phyloP scores from a whole-genome alignment of 2,329 filamentous ascomycete species.

The Trichoderma endophyticum region DNA sequence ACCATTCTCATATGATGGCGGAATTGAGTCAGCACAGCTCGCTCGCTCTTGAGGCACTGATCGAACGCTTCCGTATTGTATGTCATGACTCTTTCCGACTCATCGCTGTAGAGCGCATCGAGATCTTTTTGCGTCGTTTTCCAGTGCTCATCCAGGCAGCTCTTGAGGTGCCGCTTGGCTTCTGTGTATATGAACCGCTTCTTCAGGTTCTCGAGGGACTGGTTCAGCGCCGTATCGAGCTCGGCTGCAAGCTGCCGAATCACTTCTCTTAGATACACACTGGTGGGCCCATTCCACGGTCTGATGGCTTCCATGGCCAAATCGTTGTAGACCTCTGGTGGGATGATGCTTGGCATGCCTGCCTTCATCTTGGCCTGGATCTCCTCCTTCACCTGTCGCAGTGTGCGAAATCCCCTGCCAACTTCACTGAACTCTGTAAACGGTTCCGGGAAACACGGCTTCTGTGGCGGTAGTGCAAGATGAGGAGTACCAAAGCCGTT shows the following conservation, averaged over 20 bases:
- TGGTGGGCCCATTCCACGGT: slow-evolving; percentile 56
- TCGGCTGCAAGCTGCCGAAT: slow-evolving; percentile 46
- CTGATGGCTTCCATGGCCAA: slow-evolving; percentile 55
- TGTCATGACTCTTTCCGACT: slow-evolving; percentile 55
- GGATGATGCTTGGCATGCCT: slow-evolving; percentile 57
- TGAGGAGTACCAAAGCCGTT: slow-evolving; percentile 20
- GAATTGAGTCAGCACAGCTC: slow-evolving; percentile 43
- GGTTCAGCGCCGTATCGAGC: slow-evolving; percentile 45
- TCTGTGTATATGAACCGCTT: slow-evolving; percentile 50
- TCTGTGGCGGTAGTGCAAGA: slow-evolving; percentile 14
- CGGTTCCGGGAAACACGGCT: slow-evolving; percentile 29
- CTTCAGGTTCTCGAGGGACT: slow-evolving; percentile 46
- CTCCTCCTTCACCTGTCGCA: slow-evolving; percentile 51
- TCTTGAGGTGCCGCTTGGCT: slow-evolving; percentile 41
- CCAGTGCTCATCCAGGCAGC: slow-evolving; percentile 43
- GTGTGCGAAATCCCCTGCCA: slow-evolving; percentile 43
- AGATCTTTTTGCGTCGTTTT: slow-evolving; percentile 38
- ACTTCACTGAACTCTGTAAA: slow-evolving; percentile 41
- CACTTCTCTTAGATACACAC: slow-evolving; percentile 46
- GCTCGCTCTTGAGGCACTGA: slow-evolving; percentile 45
- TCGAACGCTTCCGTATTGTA: slow-evolving; percentile 50
- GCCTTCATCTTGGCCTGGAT: slow-evolving; percentile 54
- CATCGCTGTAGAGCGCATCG: slow-evolving; percentile 47
- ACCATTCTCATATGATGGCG: slow-evolving; percentile 50
- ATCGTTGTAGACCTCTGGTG: slow-evolving; percentile 57